Evolutionary conservation across 2,329 filamentous ascomycete genomes (phyloP).

Genomic region (Colletotrichum viniferum): DNA sequence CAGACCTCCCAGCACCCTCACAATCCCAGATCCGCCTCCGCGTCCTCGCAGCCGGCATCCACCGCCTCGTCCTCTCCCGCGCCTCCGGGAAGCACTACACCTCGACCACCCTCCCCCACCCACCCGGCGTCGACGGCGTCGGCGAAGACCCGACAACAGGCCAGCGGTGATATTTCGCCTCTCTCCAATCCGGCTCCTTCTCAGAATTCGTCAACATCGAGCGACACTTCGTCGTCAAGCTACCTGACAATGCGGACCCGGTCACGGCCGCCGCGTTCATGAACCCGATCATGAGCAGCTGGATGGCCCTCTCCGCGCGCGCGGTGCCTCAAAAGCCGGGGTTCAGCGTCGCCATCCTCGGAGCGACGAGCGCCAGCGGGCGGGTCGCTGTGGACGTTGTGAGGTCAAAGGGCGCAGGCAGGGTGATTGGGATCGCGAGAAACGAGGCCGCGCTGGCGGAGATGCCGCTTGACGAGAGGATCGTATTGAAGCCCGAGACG

Average conservation of each 20-base stretch:
- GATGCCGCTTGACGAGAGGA: constrained; percentile 48
- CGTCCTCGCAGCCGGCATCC: constrained; percentile 51
- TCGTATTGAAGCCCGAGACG: constrained; percentile 46
- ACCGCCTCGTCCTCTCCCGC: constrained; percentile 57
- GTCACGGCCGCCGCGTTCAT: constrained; percentile 55
- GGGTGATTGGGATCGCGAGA: constrained; percentile 56
- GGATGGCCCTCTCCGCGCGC: constrained; percentile 60
- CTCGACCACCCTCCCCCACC: constrained; percentile 51
- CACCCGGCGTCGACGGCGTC: constrained; percentile 58
- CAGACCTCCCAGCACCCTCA: constrained; percentile 33
- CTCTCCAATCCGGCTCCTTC: constrained; percentile 43
- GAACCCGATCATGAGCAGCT: constrained; percentile 60
- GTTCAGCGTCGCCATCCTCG: constrained; percentile 56
- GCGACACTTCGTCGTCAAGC: constrained; percentile 36
- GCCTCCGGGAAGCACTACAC: constrained; percentile 61
- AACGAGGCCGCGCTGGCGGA: constrained; percentile 44
- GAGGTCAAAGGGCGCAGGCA: constrained; percentile 50
- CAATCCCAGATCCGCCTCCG: constrained; percentile 52
- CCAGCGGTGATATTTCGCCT: constrained; percentile 53
- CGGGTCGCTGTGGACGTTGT: constrained; percentile 53
- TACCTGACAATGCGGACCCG: constrained; percentile 51
- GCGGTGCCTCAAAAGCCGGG: constrained; percentile 39
- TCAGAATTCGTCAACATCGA: constrained; percentile 54
- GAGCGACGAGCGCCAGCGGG: constrained; percentile 58
- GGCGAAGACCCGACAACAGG: constrained; percentile 49